A percentile compares a stretch with the other conserved stretches of the same genome.
phyloP scores from a whole-genome alignment of 306 rosid genomes.

The Cicer yamashitae region DNA sequence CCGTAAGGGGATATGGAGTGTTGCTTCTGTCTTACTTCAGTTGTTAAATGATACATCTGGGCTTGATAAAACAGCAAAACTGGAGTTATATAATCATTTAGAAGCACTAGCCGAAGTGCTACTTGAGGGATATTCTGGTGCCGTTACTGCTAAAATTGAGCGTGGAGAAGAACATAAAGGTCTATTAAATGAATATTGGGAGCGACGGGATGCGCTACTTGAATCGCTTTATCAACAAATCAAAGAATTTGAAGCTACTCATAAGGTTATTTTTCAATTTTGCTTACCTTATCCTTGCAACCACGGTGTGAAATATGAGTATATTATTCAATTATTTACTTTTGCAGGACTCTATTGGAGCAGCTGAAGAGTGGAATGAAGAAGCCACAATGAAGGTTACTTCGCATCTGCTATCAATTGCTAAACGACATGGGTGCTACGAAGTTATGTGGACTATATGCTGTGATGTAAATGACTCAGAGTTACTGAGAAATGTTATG shows the following conservation, averaged over 20 bases:
- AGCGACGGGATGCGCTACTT: conserved; percentile 82
- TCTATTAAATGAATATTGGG: conserved; percentile 84
- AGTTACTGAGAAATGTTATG: conserved; percentile 79
- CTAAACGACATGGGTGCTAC: conserved; percentile 89
- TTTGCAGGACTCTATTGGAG: conserved; percentile 67
- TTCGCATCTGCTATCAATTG: conserved; percentile 73
- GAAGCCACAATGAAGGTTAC: conserved; percentile 64
- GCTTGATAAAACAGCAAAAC: conserved; percentile 65
- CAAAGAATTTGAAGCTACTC: conserved; percentile 61
- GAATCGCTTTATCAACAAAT: conserved; percentile 70
- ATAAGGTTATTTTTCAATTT: conserved; percentile 62
- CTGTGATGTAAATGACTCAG: conserved; percentile 84
- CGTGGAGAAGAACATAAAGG: conserved; percentile 74
- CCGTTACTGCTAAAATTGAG: conserved; percentile 86
- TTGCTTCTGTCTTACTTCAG: conserved; percentile 76
- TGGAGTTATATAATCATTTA: conserved; percentile 70
- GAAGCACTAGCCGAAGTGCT: conserved; percentile 81
- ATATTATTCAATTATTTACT: conserved; percentile 48
- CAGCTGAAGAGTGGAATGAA: conserved; percentile 56
- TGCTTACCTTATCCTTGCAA: conserved; percentile 30
- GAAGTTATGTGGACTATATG: conserved; percentile 77
- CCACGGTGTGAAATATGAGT: conserved; percentile 38
- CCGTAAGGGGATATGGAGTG: conserved; percentile 83
- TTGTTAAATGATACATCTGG: conserved; percentile 72
- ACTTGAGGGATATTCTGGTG: conserved; percentile 90